Evolutionary conservation across 2,329 filamentous ascomycete genomes (phyloP), one percentile per base, ranked within the genome.

Genomic region (Hypomyces perniciosus): DNA sequence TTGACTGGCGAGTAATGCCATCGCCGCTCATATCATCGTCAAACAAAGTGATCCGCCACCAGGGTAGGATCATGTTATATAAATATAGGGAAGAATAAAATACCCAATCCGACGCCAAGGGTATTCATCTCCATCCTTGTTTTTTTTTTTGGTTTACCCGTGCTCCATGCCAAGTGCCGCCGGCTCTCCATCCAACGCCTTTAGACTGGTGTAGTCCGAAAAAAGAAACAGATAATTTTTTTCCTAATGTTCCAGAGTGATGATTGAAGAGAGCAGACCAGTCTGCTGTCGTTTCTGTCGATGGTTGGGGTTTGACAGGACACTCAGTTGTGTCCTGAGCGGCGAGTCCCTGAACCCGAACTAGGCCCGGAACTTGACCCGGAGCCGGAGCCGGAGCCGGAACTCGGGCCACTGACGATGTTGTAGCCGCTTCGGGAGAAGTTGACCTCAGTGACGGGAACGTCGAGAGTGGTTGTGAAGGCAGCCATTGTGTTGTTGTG

Each of bases 271-370:
- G 20, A 20, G 20, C 20, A 20, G 20, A 20, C 20, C 20, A 20
- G 20, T 20, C 28, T 44, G 35, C 37, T 48, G 13, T 38, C 13
- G 12, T 44, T 50, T 50, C 45, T 44, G 48, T 50, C 48, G 44
- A 50, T 40, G 13, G 20, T 20, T n/a, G 20, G 35, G 46, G 13
- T n/a, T 26, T 35, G 62, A 48, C 66, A 2, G 20, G 20, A 20
- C 3, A 20, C 60, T 61, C 71, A 72, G 69, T 76, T 76, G 68
- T 75, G 75, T 56, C 73, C 73, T 47, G 68, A 71, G 54, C 73
- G 72, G 63, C 74, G 50, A 33, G 37, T 46, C 38, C 9, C 42
- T 13, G 51, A 50, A 7, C 46, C 41, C 5, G 51, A 50, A 42
- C 13, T 26, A 5, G 51, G 43, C 31, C 44, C 46, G 39, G 50